These are phyloP conservation scores for Phoma sp. DNA, from an alignment of 2,329 filamentous ascomycete species.

Conservation along the genomic window DNA sequence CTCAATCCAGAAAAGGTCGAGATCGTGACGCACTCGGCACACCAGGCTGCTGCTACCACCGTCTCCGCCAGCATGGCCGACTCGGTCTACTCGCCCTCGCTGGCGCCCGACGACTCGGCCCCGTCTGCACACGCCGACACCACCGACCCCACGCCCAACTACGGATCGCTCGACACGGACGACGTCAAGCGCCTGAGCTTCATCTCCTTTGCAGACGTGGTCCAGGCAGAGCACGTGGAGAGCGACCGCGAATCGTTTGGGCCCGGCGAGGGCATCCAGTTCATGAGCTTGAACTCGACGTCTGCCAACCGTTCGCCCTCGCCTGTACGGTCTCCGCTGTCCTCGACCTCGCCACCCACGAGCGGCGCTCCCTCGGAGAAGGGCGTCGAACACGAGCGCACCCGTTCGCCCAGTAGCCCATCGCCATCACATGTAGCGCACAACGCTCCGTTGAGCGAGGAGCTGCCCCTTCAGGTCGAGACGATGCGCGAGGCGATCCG, in stretches of 20 bases:
- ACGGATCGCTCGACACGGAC: slow-evolving; percentile 75
- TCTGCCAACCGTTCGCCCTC: slow-evolving; percentile 73
- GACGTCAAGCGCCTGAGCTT: slow-evolving; percentile 89
- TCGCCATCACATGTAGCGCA: slow-evolving; percentile 56
- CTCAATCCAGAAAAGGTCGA: slow-evolving; percentile 89
- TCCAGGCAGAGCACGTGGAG: slow-evolving; percentile 80
- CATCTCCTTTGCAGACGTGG: slow-evolving; percentile 95
- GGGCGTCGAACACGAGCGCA: slow-evolving; percentile 72
- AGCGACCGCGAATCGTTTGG: slow-evolving; percentile 57
- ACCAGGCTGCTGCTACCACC: slow-evolving; percentile 77
- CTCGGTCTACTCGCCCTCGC: slow-evolving; percentile 43
- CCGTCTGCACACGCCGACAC: slow-evolving; percentile 32
- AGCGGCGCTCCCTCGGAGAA: slow-evolving; percentile 78
- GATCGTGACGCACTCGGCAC: slow-evolving; percentile 85
- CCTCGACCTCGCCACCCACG: slow-evolving; percentile 76
- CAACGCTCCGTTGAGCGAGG: slow-evolving; percentile 64
- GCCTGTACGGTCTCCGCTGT: slow-evolving; percentile 79
- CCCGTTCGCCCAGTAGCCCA: slow-evolving; percentile 65
- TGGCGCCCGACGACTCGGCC: slow-evolving; percentile 39
- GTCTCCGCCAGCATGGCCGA: slow-evolving; percentile 55
- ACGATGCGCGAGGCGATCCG: slow-evolving; percentile 91
- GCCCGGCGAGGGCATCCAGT: slow-evolving; percentile 67
- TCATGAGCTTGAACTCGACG: slow-evolving; percentile 68
- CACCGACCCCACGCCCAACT: slow-evolving; percentile 66
- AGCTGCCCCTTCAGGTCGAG: slow-evolving; percentile 85